A percentile compares a stretch with the other conserved stretches of the same genome.
Evolutionary conservation across 2,329 filamentous ascomycete genomes (phyloP).

Genomic region (Aspergillus sp.): DNA sequence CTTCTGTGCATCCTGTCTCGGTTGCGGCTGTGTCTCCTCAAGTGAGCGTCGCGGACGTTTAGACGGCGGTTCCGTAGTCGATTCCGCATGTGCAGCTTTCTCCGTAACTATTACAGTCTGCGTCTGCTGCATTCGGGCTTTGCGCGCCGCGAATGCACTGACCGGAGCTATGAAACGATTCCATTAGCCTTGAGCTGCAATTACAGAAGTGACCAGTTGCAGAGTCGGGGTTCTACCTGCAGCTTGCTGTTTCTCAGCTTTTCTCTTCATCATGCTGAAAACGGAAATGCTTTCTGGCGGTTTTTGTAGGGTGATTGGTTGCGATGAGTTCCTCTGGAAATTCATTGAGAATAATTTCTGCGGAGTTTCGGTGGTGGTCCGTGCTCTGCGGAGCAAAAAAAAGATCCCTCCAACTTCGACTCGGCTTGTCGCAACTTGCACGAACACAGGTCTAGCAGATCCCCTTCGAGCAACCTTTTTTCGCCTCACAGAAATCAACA

Average conservation of each 20-base stretch:
- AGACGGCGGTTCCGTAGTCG: constrained; percentile 36
- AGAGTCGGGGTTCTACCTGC: constrained; percentile 31
- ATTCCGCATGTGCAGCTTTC: constrained; percentile 24
- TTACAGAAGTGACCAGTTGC: not conserved
- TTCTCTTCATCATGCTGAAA: constrained; percentile 39
- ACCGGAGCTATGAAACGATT: constrained; percentile 36
- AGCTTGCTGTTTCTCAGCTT: constrained; percentile 42
- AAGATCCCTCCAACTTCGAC: constrained; percentile 25
- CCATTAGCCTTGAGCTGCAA: not conserved
- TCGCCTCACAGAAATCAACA: too few species aligned
- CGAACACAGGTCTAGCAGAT: not conserved
- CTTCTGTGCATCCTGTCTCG: constrained; percentile 26
- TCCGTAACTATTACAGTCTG: constrained; percentile 28
- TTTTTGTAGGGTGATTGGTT: not conserved
- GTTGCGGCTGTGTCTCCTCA: constrained; percentile 23
- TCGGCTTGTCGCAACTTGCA: constrained; percentile 17
- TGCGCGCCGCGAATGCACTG: constrained; percentile 50
- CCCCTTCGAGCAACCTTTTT: not conserved
- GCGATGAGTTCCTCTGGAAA: constrained; percentile 7
- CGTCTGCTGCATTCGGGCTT: constrained; percentile 42
- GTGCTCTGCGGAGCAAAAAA: constrained; percentile 48
- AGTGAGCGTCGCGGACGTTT: constrained; percentile 40
- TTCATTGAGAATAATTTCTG: constrained; percentile 18
- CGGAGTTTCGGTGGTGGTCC: constrained; percentile 40
- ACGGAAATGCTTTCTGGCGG: not conserved